Percentiles rank a stretch among this genome's conserved stretches.
phyloP scores from a whole-genome alignment of 148 eudicot species.

The Rhododendron williamsianum region DNA sequence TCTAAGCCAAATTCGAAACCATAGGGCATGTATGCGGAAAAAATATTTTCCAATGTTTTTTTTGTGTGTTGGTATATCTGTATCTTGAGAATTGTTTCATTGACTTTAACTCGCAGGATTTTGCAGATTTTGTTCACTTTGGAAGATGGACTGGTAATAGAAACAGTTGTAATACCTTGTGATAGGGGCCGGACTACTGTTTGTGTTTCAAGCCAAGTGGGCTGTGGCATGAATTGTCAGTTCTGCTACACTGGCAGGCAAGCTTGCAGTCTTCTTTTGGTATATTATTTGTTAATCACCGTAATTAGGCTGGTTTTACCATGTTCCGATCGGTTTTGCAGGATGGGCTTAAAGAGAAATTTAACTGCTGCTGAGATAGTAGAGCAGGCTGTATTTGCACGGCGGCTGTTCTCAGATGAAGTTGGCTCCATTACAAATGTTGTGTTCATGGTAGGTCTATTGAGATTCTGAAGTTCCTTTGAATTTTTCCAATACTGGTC shows the following conservation, averaged over 20 bases:
- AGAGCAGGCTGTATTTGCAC: constrained; percentile 83
- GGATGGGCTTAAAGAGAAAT: constrained; percentile 87
- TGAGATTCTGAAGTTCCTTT: neutral
- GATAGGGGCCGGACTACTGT: constrained; percentile 75
- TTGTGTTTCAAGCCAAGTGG: constrained; percentile 98
- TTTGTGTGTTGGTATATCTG: neutral
- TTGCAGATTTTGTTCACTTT: constrained; percentile 89
- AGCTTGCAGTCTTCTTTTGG: constrained; percentile 18
- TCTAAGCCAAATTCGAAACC: neutral
- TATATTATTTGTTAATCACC: neutral
- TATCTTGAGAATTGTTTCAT: constrained; percentile 43
- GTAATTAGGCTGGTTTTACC: neutral
- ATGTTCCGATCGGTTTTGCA: constrained; percentile 24
- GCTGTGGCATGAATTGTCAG: constrained; percentile 98
- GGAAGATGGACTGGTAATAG: constrained; percentile 88
- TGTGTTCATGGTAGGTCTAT: constrained; percentile 69
- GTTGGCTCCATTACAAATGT: constrained; percentile 80
- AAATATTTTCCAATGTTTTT: neutral
- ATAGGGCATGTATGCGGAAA: neutral
- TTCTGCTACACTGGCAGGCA: constrained; percentile 99
- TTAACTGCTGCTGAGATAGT: constrained; percentile 82
- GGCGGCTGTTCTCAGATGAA: constrained; percentile 68
- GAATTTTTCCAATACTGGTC: neutral
- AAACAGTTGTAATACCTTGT: constrained; percentile 87
- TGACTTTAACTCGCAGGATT: constrained; percentile 75